Percentiles rank a stretch among this genome's conserved stretches.
Evolutionary conservation across 495 filamentous ascomycete species (phyloP).

Genomic region (Bacidia rubella): DNA sequence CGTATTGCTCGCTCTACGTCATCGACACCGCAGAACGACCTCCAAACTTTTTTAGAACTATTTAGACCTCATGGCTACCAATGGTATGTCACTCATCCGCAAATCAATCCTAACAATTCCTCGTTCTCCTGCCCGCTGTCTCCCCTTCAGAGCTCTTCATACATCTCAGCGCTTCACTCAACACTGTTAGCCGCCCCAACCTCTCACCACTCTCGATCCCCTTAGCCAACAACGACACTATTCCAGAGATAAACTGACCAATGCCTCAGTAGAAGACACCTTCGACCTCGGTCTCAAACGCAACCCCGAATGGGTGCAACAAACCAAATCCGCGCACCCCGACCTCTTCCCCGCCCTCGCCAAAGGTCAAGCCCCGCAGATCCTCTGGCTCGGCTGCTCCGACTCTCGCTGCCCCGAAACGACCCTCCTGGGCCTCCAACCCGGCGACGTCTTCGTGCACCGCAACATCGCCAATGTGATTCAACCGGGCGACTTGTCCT

Average conservation of each 20-base stretch:
- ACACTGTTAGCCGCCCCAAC: not conserved
- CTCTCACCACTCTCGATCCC: not conserved
- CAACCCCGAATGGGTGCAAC: constrained; percentile 61
- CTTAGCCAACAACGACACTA: not conserved
- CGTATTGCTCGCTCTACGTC: not conserved
- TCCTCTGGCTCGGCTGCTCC: constrained; percentile 88
- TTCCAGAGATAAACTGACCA: not conserved
- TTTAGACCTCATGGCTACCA: constrained; percentile 8
- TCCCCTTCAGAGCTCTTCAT: not conserved
- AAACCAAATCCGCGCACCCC: constrained; percentile 51
- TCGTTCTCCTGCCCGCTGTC: constrained; percentile 1
- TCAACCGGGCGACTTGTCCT: constrained; percentile 61
- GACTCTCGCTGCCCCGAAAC: constrained; percentile 85
- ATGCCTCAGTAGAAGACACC: constrained; percentile 27
- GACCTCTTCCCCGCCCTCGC: constrained; percentile 59
- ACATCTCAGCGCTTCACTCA: not conserved
- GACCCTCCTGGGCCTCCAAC: constrained; percentile 62
- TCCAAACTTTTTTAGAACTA: not conserved
- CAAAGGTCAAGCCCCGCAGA: constrained; percentile 55
- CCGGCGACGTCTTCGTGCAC: constrained; percentile 86
- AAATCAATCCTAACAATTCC: constrained; percentile 1
- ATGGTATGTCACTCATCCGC: constrained; percentile 10
- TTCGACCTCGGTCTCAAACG: constrained; percentile 42
- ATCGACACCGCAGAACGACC: not conserved
- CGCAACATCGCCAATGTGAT: constrained; percentile 91